Percentiles rank a stretch among this genome's conserved stretches.
Evolutionary conservation across 768 basidiomycete species (phyloP).

Genomic region (Daedaleopsis sinensis): DNA sequence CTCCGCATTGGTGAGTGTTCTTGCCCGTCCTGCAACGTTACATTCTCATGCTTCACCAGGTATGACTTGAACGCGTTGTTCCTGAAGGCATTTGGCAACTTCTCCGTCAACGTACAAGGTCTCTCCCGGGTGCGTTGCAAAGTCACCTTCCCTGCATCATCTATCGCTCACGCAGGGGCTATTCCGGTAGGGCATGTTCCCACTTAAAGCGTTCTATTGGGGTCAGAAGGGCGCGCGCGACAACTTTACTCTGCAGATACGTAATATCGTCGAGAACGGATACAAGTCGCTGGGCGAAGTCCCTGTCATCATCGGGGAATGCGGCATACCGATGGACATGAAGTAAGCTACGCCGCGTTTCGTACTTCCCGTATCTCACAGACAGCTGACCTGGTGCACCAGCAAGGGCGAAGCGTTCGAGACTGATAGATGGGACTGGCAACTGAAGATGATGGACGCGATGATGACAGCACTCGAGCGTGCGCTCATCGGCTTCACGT

Average conservation of each 20-base stretch:
- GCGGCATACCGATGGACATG: conserved; percentile 96
- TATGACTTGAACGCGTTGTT: conserved; percentile 94
- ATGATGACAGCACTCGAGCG: conserved; percentile 83
- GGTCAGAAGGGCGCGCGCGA: conserved; percentile 79
- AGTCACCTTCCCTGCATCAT: conserved; percentile 1
- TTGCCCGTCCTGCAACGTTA: background rate
- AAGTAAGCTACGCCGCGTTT: conserved; percentile 59
- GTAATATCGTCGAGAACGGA: conserved; percentile 72
- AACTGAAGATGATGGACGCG: conserved; percentile 93
- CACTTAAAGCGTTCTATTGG: conserved; percentile 82
- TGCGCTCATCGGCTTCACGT: conserved; percentile 85
- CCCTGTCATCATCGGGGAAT: conserved; percentile 90
- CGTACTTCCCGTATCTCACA: background rate
- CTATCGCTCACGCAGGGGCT: conserved; percentile 2
- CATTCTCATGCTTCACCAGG: conserved; percentile 49
- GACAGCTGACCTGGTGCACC: background rate
- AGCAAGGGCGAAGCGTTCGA: conserved; percentile 75
- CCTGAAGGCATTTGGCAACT: conserved; percentile 78
- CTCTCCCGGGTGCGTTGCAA: conserved; percentile 68
- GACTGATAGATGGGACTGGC: conserved; percentile 78
- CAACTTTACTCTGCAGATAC: conserved; percentile 83
- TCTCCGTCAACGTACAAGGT: conserved; percentile 93
- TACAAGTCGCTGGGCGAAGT: conserved; percentile 74
- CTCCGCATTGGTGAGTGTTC: conserved; percentile 68
- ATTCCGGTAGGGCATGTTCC: conserved; percentile 76